Evolutionary conservation across 2,329 filamentous ascomycete species (phyloP), one percentile per base, ranked within the genome.

Genomic region (Dothistroma pini): DNA sequence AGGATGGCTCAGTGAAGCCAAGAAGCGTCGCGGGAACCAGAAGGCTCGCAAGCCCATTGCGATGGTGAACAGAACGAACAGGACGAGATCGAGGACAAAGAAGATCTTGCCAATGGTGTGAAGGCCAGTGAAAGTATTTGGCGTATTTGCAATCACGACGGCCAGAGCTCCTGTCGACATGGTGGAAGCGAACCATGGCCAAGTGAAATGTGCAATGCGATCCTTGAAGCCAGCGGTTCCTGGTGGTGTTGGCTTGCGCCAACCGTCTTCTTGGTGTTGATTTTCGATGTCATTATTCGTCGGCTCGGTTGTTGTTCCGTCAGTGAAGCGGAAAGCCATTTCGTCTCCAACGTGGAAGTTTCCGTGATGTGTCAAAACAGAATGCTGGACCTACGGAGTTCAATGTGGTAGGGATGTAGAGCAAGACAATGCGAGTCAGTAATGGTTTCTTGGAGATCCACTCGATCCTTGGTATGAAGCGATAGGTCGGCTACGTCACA

Each of bases 101-200:
- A 92, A 80, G 19, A 85, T 81, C 41, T 85, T 79, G 1, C 89
- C 89, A 54, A 91, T 88, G 5, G 83, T 81, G 4, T 75, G 72
- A 1, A 91, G 76, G 0, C 88, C 88, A 0, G 77, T 70, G 71
- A 92, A 93, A 58, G 80, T 77, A 68, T 86, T 83, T 7, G 89
- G 89, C 21, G 80, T 79, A 53, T 86, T 85, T 1, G 81, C 80
- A 34, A 92, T 79, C n/a, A 92, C 80, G 2, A 89, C 75, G 0
- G 88, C 84, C 0, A 92, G 73, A 0, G 88, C 88, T 35, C 89
- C 89, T 0, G 88, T 90, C 47, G 86, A 88, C 89, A 91, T 91
- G 2, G 87, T 87, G 21, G 85, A 77, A 1, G 88, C 88, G 73
- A 87, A 93, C 88, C 88, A 90, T 19, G 85, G 86, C 87, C 86